Conservation (phyloP, 2,329 filamentous ascomycete genomes). For the Fusarium lateritium region DNA sequence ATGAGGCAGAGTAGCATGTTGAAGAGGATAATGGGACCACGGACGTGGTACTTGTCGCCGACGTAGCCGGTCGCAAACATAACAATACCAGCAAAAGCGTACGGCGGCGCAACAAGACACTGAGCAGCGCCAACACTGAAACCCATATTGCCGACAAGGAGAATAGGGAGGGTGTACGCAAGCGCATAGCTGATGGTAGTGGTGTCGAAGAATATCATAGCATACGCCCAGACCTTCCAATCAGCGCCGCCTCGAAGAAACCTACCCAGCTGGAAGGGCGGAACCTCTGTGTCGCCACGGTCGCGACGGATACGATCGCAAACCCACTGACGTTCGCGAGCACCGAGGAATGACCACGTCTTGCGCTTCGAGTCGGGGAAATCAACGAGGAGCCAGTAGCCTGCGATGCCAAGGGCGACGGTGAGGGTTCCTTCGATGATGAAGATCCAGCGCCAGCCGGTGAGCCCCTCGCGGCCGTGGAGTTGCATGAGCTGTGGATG, state of each 20-base stretch:
- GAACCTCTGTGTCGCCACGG: slow-evolving; percentile 69
- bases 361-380: slow-evolving; percentile 71
- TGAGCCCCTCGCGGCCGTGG: slow-evolving; percentile 66
- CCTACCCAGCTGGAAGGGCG: slow-evolving; percentile 63
- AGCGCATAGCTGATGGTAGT: slow-evolving; percentile 83
- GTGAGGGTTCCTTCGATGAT: slow-evolving; percentile 70
- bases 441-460: slow-evolving; percentile 79
- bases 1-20: slow-evolving; percentile 78
- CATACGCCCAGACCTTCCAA: slow-evolving; percentile 74
- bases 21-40: slow-evolving; percentile 75
- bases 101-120: slow-evolving; percentile 80
- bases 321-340: slow-evolving; percentile 67
- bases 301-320: slow-evolving; percentile 69
- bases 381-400: slow-evolving; percentile 73
- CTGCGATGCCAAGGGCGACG: slow-evolving; percentile 62
- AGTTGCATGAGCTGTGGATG: slow-evolving; percentile 71
- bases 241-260: slow-evolving; percentile 65
- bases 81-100: slow-evolving; percentile 73
- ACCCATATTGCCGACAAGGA: slow-evolving; percentile 74
- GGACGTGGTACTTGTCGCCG: slow-evolving; percentile 76
- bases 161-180: slow-evolving; percentile 84
- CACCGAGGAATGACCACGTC: slow-evolving; percentile 67
- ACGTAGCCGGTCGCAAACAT: slow-evolving; percentile 73
- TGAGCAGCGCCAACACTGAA: slow-evolving; percentile 76
- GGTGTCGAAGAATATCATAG: slow-evolving; percentile 73